Evolutionary conservation across 495 filamentous ascomycete species (phyloP).

Genomic region (Rostrohypoxylon terebratum): DNA sequence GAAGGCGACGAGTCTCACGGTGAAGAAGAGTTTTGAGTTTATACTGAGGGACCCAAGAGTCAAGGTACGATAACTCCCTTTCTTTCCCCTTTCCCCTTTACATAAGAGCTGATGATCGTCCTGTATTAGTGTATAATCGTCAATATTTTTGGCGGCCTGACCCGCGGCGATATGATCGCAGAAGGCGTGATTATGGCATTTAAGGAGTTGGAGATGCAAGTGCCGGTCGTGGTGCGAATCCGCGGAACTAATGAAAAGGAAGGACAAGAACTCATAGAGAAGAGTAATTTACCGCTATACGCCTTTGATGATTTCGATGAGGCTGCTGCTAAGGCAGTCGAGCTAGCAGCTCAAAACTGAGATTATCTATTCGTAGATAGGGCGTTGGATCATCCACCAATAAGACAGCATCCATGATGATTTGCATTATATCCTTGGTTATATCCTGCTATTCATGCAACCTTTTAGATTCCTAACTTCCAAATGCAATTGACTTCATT

Average conservation of each 20-base stretch:
- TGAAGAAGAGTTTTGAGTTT: slow-evolving; percentile 78
- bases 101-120: slow-evolving; percentile 35
- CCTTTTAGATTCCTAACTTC: not conserved
- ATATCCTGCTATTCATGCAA: not conserved
- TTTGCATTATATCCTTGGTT: not conserved
- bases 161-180: slow-evolving; percentile 89
- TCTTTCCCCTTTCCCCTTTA: not conserved
- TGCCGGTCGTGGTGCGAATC: slow-evolving; percentile 86
- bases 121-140: slow-evolving; percentile 70
- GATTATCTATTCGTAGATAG: slow-evolving; percentile 6
- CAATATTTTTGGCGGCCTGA: slow-evolving; percentile 92
- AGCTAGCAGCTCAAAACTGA: slow-evolving; percentile 62
- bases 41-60: slow-evolving; percentile 79
- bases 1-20: slow-evolving; percentile 87
- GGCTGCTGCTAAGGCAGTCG: slow-evolving; percentile 79
- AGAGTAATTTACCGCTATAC: slow-evolving; percentile 77
- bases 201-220: slow-evolving; percentile 71
- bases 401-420: slow-evolving; percentile 3
- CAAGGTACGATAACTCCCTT: slow-evolving; percentile 51
- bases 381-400: not conserved
- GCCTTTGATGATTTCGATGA: slow-evolving; percentile 87
- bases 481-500: slow-evolving; percentile 27
- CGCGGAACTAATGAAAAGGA: slow-evolving; percentile 84
- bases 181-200: slow-evolving; percentile 83
- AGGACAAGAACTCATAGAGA: slow-evolving; percentile 80